Percentiles rank a stretch among this genome's conserved stretches.
Conservation (phyloP, 1,284 basidiomycete genomes). For the Ustilago hordei region DNA sequence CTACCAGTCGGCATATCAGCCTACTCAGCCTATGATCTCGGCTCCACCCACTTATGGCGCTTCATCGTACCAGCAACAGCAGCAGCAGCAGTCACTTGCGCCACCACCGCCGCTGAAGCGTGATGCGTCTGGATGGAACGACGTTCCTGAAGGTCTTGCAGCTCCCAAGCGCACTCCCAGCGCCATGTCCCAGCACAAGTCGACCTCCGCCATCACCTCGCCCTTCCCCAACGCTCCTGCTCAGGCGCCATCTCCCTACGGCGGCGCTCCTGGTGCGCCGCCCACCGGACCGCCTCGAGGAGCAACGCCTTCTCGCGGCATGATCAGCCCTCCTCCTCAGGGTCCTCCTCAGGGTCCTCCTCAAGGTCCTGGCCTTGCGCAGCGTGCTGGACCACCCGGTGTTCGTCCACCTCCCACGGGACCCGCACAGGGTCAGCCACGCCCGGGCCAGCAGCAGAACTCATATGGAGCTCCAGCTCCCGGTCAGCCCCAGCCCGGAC, state of each 20-base stretch:
- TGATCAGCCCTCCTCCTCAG: slow-evolving; percentile 65
- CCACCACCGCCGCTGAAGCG: slow-evolving; percentile 73
- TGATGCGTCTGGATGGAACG: slow-evolving; percentile 89
- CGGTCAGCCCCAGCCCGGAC: slow-evolving; percentile 38
- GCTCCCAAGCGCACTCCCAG: slow-evolving; percentile 67
- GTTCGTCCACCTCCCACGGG: slow-evolving; percentile 41
- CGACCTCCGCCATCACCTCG: slow-evolving; percentile 76
- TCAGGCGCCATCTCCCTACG: slow-evolving; percentile 42
- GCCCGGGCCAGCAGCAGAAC: slow-evolving; percentile 32
- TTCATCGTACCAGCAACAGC: slow-evolving; percentile 39
- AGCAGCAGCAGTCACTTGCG: slow-evolving; percentile 55
- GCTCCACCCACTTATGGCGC: slow-evolving; percentile 70
- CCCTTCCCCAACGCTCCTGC: slow-evolving; percentile 82
- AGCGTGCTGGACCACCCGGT: slow-evolving; percentile 38
- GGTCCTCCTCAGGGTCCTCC: slow-evolving; percentile 39
- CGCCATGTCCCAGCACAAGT: slow-evolving; percentile 55
- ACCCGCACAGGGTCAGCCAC: slow-evolving; percentile 24
- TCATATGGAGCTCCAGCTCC: slow-evolving; percentile 25
- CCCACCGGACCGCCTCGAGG: slow-evolving; percentile 65
- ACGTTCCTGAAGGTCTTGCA: slow-evolving; percentile 75
- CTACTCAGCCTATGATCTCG: slow-evolving; percentile 60
- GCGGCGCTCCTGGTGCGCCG: slow-evolving; percentile 53
- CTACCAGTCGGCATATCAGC: slow-evolving; percentile 69
- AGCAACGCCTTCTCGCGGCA: slow-evolving; percentile 68
- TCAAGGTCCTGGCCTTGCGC: slow-evolving; percentile 40